Percentiles rank a stretch among this genome's conserved stretches.
phyloP scores from a whole-genome alignment of 2,329 filamentous ascomycete species.

The Verticillium albo-atrum region DNA sequence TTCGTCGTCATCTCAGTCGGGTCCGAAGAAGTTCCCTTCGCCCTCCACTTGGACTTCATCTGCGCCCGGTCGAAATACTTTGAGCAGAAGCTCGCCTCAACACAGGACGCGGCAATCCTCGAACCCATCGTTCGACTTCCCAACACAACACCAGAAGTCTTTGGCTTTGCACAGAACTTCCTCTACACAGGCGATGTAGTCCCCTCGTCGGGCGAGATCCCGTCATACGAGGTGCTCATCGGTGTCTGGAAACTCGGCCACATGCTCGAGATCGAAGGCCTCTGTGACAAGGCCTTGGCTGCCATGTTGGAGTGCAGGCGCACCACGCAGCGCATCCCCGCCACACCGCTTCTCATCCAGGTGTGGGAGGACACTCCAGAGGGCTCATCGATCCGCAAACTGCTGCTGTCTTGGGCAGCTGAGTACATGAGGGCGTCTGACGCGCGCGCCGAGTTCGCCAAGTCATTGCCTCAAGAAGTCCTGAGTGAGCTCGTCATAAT shows the following conservation, averaged over 20 bases:
- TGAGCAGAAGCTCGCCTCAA: slow-evolving; percentile 35
- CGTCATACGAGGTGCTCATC: slow-evolving; percentile 50
- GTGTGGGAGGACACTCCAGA: slow-evolving; percentile 60
- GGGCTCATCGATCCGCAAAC: slow-evolving; percentile 53
- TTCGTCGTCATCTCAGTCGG: slow-evolving; percentile 54
- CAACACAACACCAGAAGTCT: slow-evolving; percentile 42
- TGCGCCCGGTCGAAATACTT: slow-evolving; percentile 48
- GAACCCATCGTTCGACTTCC: slow-evolving; percentile 48
- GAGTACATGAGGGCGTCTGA: slow-evolving; percentile 59
- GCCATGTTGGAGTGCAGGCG: slow-evolving; percentile 53
- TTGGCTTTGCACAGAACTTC: slow-evolving; percentile 51
- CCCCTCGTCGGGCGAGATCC: slow-evolving; percentile 33
- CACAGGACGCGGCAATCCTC: slow-evolving; percentile 29
- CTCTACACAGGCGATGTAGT: slow-evolving; percentile 48
- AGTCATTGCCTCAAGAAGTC: slow-evolving; percentile 57
- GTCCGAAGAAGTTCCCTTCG: slow-evolving; percentile 47
- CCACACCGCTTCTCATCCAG: slow-evolving; percentile 53
- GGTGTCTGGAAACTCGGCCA: slow-evolving; percentile 53
- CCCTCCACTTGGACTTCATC: slow-evolving; percentile 55
- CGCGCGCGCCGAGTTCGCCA: slow-evolving; percentile 52
- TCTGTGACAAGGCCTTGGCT: slow-evolving; percentile 52
- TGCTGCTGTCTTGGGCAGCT: slow-evolving; percentile 57
- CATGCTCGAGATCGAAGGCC: slow-evolving; percentile 45
- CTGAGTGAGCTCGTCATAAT: slow-evolving; percentile 58
- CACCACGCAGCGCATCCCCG: slow-evolving; percentile 50